These are phyloP conservation scores for Pleurostoma richardsiae DNA, from an alignment of 2,329 filamentous ascomycete species.

Conservation along the genomic window DNA sequence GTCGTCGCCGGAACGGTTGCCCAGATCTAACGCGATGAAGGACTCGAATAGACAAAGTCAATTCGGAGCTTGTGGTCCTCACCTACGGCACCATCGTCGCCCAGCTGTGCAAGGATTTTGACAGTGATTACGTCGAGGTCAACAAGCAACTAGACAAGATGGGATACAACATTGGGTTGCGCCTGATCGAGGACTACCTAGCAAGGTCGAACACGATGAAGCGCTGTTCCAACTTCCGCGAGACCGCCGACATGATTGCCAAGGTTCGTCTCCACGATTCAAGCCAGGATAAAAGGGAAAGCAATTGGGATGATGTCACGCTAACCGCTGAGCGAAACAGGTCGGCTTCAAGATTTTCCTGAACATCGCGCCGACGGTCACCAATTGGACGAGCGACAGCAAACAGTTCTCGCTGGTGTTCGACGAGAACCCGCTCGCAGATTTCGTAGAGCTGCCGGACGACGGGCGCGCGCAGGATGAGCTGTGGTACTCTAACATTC, in stretches of 20 bases:
- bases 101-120: constrained; percentile 94
- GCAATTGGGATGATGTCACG: no score
- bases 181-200: constrained; percentile 94
- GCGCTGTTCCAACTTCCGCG: constrained; percentile 85
- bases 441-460: constrained; percentile 96
- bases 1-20: neutral
- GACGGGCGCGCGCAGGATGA: constrained; percentile 94
- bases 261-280: constrained; percentile 52
- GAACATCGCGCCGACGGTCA: constrained; percentile 88
- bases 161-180: constrained; percentile 97
- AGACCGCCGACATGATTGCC: constrained; percentile 94
- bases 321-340: constrained; percentile 34
- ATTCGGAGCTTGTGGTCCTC: constrained; percentile 92
- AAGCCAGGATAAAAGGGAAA: no score
- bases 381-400: constrained; percentile 93
- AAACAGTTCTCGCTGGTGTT: constrained; percentile 96
- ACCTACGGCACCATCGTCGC: constrained; percentile 98
- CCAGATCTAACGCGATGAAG: constrained; percentile 39
- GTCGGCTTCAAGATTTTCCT: constrained; percentile 99
- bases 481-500: constrained; percentile 96
- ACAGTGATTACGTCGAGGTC: constrained; percentile 88
- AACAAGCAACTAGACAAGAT: constrained; percentile 98
- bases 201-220: constrained; percentile 90
- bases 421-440: constrained; percentile 92
- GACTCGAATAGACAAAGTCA: constrained; percentile 94